Percentiles rank a stretch among this genome's conserved stretches.
Conservation (phyloP, 495 filamentous ascomycete genomes). For the Friedmanniomyces endolithicus region DNA sequence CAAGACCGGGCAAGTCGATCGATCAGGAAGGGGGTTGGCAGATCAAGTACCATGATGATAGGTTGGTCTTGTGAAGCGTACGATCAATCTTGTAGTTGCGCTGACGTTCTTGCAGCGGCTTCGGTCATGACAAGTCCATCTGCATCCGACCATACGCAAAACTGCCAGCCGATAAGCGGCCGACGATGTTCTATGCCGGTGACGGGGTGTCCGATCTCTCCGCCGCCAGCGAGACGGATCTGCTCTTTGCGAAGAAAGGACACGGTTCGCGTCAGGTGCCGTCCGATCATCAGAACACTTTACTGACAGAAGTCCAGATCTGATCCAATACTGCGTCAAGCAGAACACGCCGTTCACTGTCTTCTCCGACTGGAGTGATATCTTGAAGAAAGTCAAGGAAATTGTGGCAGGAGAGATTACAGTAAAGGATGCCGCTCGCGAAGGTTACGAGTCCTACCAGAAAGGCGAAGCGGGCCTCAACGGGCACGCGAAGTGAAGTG, state of each 20-base stretch:
- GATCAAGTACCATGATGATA: conserved; percentile 78
- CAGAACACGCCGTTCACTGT: conserved; percentile 68
- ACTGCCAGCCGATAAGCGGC: conserved; percentile 52
- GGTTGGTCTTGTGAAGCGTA: conserved; percentile 33
- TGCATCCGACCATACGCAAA: conserved; percentile 71
- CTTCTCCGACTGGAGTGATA: conserved; percentile 67
- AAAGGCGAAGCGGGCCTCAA: conserved; percentile 25
- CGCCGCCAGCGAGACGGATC: conserved; percentile 60
- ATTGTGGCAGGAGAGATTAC: conserved; percentile 42
- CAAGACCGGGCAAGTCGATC: conserved; percentile 57
- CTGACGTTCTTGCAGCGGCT: conserved; percentile 42
- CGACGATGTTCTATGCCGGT: conserved; percentile 64
- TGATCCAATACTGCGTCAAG: conserved; percentile 68
- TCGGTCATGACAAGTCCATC: conserved; percentile 87
- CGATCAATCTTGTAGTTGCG: not conserved
- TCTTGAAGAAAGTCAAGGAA: conserved; percentile 58
- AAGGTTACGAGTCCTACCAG: conserved; percentile 30
- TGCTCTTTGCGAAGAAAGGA: conserved; percentile 75
- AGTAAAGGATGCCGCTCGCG: conserved; percentile 29
- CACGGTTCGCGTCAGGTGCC: conserved; percentile 51
- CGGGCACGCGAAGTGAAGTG: conserved; percentile 8
- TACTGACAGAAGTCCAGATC: conserved; percentile 39
- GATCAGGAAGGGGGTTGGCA: conserved; percentile 73
- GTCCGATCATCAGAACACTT: not conserved
- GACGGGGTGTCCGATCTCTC: conserved; percentile 68